These are phyloP conservation scores for Lophiostoma macrostomum DNA, from an alignment of 495 filamentous ascomycete species.

Conservation along the genomic window DNA sequence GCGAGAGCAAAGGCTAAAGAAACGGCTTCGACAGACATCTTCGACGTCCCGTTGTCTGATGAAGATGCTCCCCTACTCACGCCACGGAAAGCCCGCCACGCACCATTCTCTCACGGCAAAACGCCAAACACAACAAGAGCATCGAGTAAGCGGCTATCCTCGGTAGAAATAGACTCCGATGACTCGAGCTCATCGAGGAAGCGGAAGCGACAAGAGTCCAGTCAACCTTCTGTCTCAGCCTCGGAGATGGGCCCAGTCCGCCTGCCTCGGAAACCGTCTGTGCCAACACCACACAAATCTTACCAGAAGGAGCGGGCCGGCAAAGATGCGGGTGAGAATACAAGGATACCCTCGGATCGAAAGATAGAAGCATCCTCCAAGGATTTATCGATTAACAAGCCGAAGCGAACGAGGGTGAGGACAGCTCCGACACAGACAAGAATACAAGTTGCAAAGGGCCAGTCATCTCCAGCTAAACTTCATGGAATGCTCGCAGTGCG, in stretches of 20 bases:
- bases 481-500: slow-evolving; percentile 32
- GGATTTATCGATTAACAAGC: slow-evolving; percentile 11
- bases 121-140: background rate
- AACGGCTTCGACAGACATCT: no score
- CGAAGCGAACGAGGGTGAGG: slow-evolving; percentile 23
- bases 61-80: slow-evolving; percentile 9
- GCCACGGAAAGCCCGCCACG: slow-evolving; percentile 2
- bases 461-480: slow-evolving; percentile 36
- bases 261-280: background rate
- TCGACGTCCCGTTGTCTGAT: slow-evolving; percentile 30
- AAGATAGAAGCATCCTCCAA: background rate
- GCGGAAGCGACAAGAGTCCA: slow-evolving; percentile 14
- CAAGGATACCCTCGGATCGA: background rate
- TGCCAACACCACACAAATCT: slow-evolving; percentile 17
- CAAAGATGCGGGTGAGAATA: slow-evolving; percentile 1
- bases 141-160: background rate
- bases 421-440: slow-evolving; percentile 4
- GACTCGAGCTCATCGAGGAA: slow-evolving; percentile 26
- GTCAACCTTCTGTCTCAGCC: background rate
- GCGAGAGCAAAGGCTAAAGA: slow-evolving; percentile 9
- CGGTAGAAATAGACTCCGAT: slow-evolving; percentile 15
- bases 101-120: slow-evolving; percentile 1
- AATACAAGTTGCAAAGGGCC: slow-evolving; percentile 24
- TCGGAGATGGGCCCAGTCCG: background rate
- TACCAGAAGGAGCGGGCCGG: slow-evolving; percentile 15